These are phyloP conservation scores for Panicum virgatum DNA, from an alignment of 202 grass and related monocot genomes.

Conservation along the genomic window DNA sequence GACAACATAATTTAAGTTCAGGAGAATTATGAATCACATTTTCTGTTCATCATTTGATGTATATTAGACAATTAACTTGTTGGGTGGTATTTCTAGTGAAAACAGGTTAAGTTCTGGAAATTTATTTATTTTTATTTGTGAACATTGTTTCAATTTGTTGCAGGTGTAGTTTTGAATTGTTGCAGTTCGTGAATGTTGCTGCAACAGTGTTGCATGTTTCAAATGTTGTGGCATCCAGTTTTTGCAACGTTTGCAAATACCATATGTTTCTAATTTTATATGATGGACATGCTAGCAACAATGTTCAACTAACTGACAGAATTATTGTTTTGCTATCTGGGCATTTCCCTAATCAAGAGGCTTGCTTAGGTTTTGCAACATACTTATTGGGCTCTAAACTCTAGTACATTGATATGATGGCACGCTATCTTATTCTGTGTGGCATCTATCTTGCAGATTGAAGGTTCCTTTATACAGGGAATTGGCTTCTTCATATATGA, in stretches of 20 bases:
- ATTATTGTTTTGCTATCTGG: background rate
- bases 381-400: slow-evolving; percentile 11
- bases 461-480: slow-evolving; percentile 84
- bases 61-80: background rate
- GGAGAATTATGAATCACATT: background rate
- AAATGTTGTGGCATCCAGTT: background rate
- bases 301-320: background rate
- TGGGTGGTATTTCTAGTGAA: background rate
- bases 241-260: background rate
- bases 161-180: background rate
- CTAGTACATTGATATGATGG: background rate
- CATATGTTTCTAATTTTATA: background rate
- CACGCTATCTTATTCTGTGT: background rate
- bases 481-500: slow-evolving; percentile 77
- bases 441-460: slow-evolving; percentile 45
- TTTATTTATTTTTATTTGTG: background rate
- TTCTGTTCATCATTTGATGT: background rate
- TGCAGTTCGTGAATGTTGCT: background rate
- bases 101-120: background rate
- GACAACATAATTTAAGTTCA: background rate
- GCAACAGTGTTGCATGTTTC: background rate
- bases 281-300: background rate
- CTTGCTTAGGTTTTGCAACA: background rate
- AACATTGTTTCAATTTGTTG: background rate
- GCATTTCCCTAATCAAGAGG: background rate